Percentiles rank a stretch among this genome's conserved stretches.
phyloP scores from a whole-genome alignment of 495 filamentous ascomycete species.

The Trichocladium antarcticum region DNA sequence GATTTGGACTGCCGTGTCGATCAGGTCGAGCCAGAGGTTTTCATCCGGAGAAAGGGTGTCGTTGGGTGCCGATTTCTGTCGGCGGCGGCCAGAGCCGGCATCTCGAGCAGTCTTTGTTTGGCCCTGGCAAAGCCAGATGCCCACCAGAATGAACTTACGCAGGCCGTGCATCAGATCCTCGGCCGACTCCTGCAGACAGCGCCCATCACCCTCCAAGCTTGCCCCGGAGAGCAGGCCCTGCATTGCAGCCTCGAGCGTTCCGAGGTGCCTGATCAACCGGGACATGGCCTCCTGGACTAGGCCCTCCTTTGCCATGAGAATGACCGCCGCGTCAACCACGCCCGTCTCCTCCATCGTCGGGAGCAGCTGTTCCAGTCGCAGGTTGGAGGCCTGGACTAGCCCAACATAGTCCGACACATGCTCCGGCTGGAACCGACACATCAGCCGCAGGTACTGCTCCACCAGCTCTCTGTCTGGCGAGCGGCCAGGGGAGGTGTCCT shows the following conservation, averaged over 20 bases:
- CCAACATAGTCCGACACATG: constrained; percentile 83
- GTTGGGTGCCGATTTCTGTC: constrained; percentile 41
- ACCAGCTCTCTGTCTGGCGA: constrained; percentile 44
- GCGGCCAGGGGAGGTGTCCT: constrained; percentile 31
- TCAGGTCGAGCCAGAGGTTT: constrained; percentile 78
- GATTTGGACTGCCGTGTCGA: constrained; percentile 72
- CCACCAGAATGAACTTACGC: constrained; percentile 80
- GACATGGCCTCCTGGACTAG: constrained; percentile 74
- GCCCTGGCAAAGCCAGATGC: constrained; percentile 89
- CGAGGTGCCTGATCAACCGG: constrained; percentile 66
- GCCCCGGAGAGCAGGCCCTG: constrained; percentile 55
- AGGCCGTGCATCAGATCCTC: constrained; percentile 61
- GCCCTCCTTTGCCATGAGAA: constrained; percentile 83
- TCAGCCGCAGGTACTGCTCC: constrained; percentile 79
- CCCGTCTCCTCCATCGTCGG: constrained; percentile 81
- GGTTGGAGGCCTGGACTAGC: constrained; percentile 62
- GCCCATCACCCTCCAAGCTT: constrained; percentile 36
- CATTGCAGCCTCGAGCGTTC: constrained; percentile 66
- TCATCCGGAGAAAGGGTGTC: constrained; percentile 67
- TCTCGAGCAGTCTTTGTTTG: constrained; percentile 55
- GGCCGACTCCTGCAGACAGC: constrained; percentile 38
- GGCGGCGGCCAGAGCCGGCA: constrained; percentile 20
- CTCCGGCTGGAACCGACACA: constrained; percentile 70
- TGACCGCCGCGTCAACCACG: constrained; percentile 84
- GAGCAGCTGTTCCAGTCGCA: constrained; percentile 70